Evolutionary conservation across 1,284 basidiomycete genomes (phyloP).

Genomic region (Ganoderma sinense): DNA sequence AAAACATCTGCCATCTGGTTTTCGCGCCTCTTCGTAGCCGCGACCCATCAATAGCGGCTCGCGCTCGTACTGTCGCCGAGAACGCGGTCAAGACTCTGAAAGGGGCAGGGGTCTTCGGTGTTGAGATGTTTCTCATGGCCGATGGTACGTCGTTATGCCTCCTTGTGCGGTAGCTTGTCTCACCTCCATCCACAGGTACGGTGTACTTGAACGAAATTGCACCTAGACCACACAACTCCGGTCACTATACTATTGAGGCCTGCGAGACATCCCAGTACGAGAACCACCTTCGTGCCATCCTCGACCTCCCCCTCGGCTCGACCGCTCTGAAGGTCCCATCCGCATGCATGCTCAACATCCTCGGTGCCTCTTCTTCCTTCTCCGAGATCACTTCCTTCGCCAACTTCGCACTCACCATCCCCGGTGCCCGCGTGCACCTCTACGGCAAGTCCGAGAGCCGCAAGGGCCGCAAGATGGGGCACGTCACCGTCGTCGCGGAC

Average conservation of each 20-base stretch:
- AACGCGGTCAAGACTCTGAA: slow-evolving; percentile 81
- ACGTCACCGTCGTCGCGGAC: slow-evolving; percentile 90
- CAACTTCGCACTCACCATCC: slow-evolving; percentile 64
- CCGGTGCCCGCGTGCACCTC: slow-evolving; percentile 87
- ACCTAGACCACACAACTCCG: slow-evolving; percentile 98
- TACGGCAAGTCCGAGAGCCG: slow-evolving; percentile 95
- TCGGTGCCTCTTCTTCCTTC: slow-evolving; percentile 80
- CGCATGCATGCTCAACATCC: slow-evolving; percentile 94
- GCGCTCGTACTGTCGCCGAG: slow-evolving; percentile 84
- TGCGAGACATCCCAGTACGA: slow-evolving; percentile 97
- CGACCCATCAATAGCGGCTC: slow-evolving; percentile 62
- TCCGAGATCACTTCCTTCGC: slow-evolving; percentile 64
- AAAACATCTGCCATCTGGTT: slow-evolving; percentile 95
- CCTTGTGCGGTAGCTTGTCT: slow-evolving; percentile 14
- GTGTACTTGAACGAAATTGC: slow-evolving; percentile 97
- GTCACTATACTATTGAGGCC: slow-evolving; percentile 99
- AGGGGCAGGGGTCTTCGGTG: slow-evolving; percentile 96
- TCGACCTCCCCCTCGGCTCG: slow-evolving; percentile 89
- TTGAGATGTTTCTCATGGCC: slow-evolving; percentile 96
- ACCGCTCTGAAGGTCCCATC: slow-evolving; percentile 90
- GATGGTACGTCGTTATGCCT: slow-evolving; percentile 68
- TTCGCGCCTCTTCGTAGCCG: slow-evolving; percentile 82
- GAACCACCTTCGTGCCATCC: slow-evolving; percentile 97
- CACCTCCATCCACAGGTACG: slow-evolving; percentile 55
- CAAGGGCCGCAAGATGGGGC: slow-evolving; percentile 97